These are phyloP conservation scores for Priceomyces carsonii DNA, from an alignment of 805 yeast genomes.

Conservation along the genomic window DNA sequence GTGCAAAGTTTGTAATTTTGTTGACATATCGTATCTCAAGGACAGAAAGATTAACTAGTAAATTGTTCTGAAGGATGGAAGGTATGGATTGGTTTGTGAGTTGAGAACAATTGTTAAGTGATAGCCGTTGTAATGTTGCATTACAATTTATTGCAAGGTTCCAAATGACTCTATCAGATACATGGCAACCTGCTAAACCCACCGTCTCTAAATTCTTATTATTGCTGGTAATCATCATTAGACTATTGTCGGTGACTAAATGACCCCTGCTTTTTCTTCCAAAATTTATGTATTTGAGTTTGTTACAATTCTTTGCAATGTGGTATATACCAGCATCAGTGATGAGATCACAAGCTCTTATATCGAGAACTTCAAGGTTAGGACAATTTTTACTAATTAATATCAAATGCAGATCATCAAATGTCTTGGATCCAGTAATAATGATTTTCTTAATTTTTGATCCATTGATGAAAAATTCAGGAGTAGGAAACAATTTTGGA, in stretches of 20 bases:
- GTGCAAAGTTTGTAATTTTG: constrained; percentile 56
- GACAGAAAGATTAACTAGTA: constrained; percentile 63
- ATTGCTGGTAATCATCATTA: constrained; percentile 56
- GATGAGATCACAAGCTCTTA: constrained; percentile 80
- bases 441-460: constrained; percentile 42
- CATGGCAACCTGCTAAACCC: constrained; percentile 86
- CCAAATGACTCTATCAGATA: constrained; percentile 80
- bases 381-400: constrained; percentile 57
- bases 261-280: constrained; percentile 76
- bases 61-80: constrained; percentile 42
- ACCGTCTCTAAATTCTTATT: constrained; percentile 61
- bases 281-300: constrained; percentile 63
- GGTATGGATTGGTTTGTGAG: constrained; percentile 64
- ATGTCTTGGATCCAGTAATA: constrained; percentile 68
- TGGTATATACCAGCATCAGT: constrained; percentile 74
- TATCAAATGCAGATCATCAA: constrained; percentile 61
- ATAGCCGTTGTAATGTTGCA: constrained; percentile 57
- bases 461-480: constrained; percentile 26
- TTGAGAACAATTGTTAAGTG: constrained; percentile 69
- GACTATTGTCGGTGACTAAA: constrained; percentile 67
- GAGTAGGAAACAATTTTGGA: constrained; percentile 62
- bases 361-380: constrained; percentile 62
- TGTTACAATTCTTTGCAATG: constrained; percentile 61
- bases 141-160: constrained; percentile 62
- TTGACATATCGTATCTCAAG: constrained; percentile 71